Conservation (phyloP, 345 rosid genomes). For the Diplotaxis tenuifolia region DNA sequence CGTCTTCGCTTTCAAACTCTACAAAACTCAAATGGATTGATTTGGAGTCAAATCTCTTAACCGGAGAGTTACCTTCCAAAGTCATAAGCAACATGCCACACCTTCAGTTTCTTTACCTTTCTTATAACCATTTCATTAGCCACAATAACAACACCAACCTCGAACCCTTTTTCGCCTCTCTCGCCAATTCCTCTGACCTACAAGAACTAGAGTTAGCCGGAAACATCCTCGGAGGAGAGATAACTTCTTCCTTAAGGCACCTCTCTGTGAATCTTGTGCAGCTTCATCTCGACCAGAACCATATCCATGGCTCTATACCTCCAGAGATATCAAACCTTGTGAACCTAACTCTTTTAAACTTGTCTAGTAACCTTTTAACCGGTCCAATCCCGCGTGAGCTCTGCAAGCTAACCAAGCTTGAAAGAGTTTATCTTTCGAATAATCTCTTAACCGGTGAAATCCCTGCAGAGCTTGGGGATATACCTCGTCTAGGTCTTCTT, state of each 20-base stretch:
- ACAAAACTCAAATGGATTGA: slow-evolving; percentile 79
- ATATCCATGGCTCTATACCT: slow-evolving; percentile 70
- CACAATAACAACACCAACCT: slow-evolving; percentile 75
- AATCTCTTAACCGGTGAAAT: slow-evolving; percentile 71
- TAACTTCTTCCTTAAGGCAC: slow-evolving; percentile 60
- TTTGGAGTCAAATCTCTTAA: slow-evolving; percentile 64
- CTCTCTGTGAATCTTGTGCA: slow-evolving; percentile 63
- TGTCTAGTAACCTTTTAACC: slow-evolving; percentile 74
- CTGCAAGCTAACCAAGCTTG: slow-evolving; percentile 62
- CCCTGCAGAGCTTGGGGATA: slow-evolving; percentile 66
- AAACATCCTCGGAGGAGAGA: slow-evolving; percentile 63
- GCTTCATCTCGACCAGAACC: slow-evolving; percentile 76
- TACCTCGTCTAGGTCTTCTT: slow-evolving; percentile 74
- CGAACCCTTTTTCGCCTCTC: slow-evolving; percentile 66
- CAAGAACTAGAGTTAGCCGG: slow-evolving; percentile 82
- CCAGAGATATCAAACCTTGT: slow-evolving; percentile 65
- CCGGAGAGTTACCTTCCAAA: slow-evolving; percentile 69
- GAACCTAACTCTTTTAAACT: slow-evolving; percentile 72
- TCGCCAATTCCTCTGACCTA: slow-evolving; percentile 53
- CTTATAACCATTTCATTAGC: slow-evolving; percentile 68
- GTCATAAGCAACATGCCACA: slow-evolving; percentile 55
- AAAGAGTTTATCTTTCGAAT: slow-evolving; percentile 74
- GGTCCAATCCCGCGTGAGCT: slow-evolving; percentile 69
- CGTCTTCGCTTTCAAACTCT: slow-evolving; percentile 61
- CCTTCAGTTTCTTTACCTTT: slow-evolving; percentile 76